Percentiles rank a stretch among this genome's conserved stretches.
Conservation (phyloP, 2,329 filamentous ascomycete species). For the Leptographium radiaticola region DNA sequence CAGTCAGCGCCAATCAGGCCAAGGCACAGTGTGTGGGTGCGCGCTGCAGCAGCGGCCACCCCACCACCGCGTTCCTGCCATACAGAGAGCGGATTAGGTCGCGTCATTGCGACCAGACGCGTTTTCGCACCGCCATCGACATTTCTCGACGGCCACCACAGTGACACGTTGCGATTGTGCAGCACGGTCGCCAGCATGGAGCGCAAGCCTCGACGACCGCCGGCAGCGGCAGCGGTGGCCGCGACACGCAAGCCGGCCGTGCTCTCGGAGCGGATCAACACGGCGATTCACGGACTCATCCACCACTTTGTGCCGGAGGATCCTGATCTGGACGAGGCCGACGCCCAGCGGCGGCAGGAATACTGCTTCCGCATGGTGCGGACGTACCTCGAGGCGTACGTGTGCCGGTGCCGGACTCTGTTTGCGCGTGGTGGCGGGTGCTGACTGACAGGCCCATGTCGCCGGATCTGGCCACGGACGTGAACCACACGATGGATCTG, state of each 20-base stretch:
- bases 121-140: too few relatives aligned
- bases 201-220: background rate
- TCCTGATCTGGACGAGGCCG: constrained; percentile 52
- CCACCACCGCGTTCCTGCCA: background rate
- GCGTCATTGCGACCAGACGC: too few relatives aligned
- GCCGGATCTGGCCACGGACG: constrained; percentile 48
- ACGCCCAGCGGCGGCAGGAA: constrained; percentile 55
- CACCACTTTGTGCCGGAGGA: constrained; percentile 57
- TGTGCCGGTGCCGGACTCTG: background rate
- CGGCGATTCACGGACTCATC: constrained; percentile 68
- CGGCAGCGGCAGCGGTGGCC: background rate
- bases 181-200: constrained; percentile 1
- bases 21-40: background rate
- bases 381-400: constrained; percentile 38
- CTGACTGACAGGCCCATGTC: constrained; percentile 22
- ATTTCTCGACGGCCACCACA: background rate
- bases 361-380: constrained; percentile 40
- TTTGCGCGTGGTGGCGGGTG: background rate
- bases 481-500: constrained; percentile 84
- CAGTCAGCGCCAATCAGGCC: background rate
- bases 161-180: too few relatives aligned
- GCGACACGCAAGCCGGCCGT: constrained; percentile 35
- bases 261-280: constrained; percentile 57
- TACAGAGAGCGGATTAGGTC: too few relatives aligned
- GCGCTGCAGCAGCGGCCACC: background rate